These are phyloP conservation scores for Metschnikowia cubensis DNA, from an alignment of 805 yeast species.

Conservation along the genomic window DNA sequence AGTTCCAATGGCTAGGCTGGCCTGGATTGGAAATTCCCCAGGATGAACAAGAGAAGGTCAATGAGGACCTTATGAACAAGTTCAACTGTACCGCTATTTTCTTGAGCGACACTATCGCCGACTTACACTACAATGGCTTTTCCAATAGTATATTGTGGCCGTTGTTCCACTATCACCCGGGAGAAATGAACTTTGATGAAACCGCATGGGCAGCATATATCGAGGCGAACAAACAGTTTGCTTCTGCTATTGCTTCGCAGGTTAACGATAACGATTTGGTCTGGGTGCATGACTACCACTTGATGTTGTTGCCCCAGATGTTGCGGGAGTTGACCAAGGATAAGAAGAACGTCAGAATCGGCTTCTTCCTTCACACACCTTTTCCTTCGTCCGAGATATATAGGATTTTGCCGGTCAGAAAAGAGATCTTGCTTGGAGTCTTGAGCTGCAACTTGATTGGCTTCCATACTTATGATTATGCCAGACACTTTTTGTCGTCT, in stretches of 20 bases:
- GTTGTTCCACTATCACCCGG: slow-evolving; percentile 96
- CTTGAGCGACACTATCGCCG: slow-evolving; percentile 84
- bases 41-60: slow-evolving; percentile 65
- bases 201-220: slow-evolving; percentile 97
- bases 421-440: slow-evolving; percentile 87
- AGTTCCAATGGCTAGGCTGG: slow-evolving; percentile 99
- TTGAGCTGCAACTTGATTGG: slow-evolving; percentile 93
- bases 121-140: slow-evolving; percentile 94
- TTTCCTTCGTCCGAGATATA: slow-evolving; percentile 97
- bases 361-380: slow-evolving; percentile 95
- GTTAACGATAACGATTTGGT: slow-evolving; percentile 81
- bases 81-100: slow-evolving; percentile 91
- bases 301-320: slow-evolving; percentile 92
- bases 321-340: slow-evolving; percentile 55
- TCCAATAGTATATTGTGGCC: slow-evolving; percentile 97
- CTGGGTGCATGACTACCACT: slow-evolving; percentile 98
- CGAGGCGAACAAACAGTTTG: slow-evolving; percentile 84
- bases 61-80: slow-evolving; percentile 63
- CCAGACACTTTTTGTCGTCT: slow-evolving; percentile 88
- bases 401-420: slow-evolving; percentile 91
- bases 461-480: slow-evolving; percentile 98
- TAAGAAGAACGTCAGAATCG: slow-evolving; percentile 63
- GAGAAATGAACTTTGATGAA: slow-evolving; percentile 97
- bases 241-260: slow-evolving; percentile 63
- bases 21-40: slow-evolving; percentile 82